Base-by-base conservation (phyloP, 371 early-diverging fungal species). In the Chytridium lagenaria region DNA sequence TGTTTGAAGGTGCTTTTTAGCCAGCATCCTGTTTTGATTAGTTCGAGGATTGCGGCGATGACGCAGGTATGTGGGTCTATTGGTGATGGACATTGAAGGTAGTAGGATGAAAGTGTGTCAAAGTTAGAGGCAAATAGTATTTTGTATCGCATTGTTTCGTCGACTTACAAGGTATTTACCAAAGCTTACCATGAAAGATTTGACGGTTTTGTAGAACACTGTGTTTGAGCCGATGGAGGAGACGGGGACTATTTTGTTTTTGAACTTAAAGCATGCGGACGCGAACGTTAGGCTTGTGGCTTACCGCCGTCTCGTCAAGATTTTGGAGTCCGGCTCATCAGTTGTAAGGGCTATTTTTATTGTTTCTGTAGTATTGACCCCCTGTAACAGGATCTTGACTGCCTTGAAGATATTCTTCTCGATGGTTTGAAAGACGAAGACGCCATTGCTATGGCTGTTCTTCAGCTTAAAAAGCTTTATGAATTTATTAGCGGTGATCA, bases 221-320 rank as follows among this genome's bases (percentile, higher is more conserved):
- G 74, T 86, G 12, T 88, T 90, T 65, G 86, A 90, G 69, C 78
- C 91, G 10, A 75, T 92, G 31, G 79, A 83, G 73, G 90, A 91
- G 61, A 84, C 89, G 40, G 88, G 88, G 70, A 91, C 93, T 0
- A 90, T 92, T 0, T 76, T 94, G 15, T 92, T 86, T 63, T 85
- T 92, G 52, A 88, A 90, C 73, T 80, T 93, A 65, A 87, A 91
- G 70, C 91, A 91, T 66, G 83, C 89, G 19, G 85, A 91, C 33
- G 68, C 85, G 15, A 19, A 22, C 67, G 44, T 44, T 44, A 77
- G 34, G 38, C 74, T 92, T 30, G 67, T 89, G 36, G 92, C 91
- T 28, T 68, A 91, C 30, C 83, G 88, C 63, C 88, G 88, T 69
- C 69, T 93, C 30, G 76, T 79, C 26, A 76, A 83, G 30, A 80